Conservation (phyloP, 108 stramenopile genomes). For the Stephanodiscus minutulus region DNA sequence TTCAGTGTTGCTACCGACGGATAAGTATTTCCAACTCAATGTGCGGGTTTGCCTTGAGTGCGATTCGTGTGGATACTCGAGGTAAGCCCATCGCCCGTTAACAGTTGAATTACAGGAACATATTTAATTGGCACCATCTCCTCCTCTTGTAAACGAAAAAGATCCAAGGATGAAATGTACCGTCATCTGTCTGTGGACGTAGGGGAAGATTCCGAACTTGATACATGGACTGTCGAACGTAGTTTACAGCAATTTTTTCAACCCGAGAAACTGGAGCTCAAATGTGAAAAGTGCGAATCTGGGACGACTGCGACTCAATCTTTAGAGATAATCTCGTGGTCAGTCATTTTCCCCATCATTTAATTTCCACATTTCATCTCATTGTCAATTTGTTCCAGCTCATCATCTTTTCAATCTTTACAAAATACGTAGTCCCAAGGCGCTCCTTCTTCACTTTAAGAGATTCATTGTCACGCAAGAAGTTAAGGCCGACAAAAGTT, state of each 20-base stretch:
- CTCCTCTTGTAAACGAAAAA: constrained; percentile 1
- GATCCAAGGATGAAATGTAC: constrained; percentile 80
- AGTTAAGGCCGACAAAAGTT: constrained; percentile 11
- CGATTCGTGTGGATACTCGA: constrained; percentile 68
- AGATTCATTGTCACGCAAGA: constrained; percentile 69
- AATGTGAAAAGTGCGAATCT: constrained; percentile 83
- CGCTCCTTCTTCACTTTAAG: constrained; percentile 76
- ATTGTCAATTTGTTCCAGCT: neutral
- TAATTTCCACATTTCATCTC: constrained; percentile 4
- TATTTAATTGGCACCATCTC: neutral
- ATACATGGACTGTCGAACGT: constrained; percentile 53
- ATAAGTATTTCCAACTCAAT: constrained; percentile 72
- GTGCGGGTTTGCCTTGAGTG: constrained; percentile 74
- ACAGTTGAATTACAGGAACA: neutral
- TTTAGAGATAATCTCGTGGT: constrained; percentile 58
- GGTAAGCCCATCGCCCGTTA: constrained; percentile 31
- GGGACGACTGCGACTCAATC: constrained; percentile 68
- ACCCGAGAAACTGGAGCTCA: constrained; percentile 76
- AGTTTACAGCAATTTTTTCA: constrained; percentile 70
- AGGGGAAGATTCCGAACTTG: constrained; percentile 35
- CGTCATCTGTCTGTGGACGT: constrained; percentile 76
- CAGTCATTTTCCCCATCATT: constrained; percentile 7
- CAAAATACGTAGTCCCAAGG: constrained; percentile 54
- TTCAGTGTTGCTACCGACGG: constrained; percentile 46
- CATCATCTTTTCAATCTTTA: neutral